A percentile compares a stretch with the other conserved stretches of the same genome.
Conservation (phyloP, 345 rosid genomes). For the Eucalyptus polybractea region DNA sequence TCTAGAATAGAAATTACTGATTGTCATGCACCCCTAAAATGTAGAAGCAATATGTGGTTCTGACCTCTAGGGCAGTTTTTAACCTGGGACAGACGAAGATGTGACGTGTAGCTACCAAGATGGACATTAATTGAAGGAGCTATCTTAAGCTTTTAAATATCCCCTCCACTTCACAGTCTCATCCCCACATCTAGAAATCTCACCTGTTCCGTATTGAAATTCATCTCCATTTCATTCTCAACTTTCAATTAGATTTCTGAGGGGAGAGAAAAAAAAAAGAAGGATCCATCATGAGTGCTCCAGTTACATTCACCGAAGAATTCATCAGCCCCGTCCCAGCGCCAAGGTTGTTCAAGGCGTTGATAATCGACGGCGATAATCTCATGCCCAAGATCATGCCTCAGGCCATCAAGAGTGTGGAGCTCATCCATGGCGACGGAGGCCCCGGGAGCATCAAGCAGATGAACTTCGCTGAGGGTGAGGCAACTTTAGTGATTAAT, state of each 20-base stretch:
- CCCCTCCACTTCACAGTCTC: neutral
- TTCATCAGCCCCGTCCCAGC: too few species aligned
- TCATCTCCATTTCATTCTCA: neutral
- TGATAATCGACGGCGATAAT: slow-evolving; percentile 2
- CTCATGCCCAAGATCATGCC: slow-evolving; percentile 25
- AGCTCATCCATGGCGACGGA: slow-evolving; percentile 27
- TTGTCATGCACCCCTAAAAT: neutral
- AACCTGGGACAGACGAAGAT: neutral
- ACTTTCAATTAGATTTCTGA: neutral
- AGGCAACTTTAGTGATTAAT: neutral
- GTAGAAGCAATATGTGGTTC: too few species aligned
- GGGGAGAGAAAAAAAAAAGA: neutral
- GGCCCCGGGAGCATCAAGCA: slow-evolving; percentile 30
- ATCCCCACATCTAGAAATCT: neutral
- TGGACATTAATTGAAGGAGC: neutral
- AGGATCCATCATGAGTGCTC: slow-evolving; percentile 1
- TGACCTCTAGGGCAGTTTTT: neutral
- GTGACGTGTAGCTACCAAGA: neutral
- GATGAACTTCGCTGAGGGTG: slow-evolving; percentile 5
- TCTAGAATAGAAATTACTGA: fast-evolving
- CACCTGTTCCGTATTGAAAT: neutral
- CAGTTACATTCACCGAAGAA: neutral
- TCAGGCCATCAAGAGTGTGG: slow-evolving; percentile 7
- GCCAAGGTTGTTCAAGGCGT: slow-evolving; percentile 17
- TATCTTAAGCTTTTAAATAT: neutral